phyloP scores from a whole-genome alignment of 495 filamentous ascomycete genomes.

The Thermothielavioides terrestris region DNA sequence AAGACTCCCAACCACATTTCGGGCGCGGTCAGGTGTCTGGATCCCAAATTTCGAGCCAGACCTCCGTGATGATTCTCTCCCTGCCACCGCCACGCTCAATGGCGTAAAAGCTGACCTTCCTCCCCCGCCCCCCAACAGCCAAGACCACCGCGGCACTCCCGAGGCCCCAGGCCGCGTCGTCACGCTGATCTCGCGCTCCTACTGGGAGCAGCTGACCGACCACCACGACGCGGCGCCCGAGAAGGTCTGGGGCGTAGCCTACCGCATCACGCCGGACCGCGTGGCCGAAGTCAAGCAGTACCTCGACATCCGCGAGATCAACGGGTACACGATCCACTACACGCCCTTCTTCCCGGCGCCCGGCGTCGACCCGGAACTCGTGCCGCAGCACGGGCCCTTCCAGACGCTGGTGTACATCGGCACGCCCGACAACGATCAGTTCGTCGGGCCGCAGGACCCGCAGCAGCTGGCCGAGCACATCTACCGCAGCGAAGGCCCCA shows the following conservation, averaged over 20 bases:
- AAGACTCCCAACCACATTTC: not conserved
- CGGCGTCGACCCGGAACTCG: constrained; percentile 16
- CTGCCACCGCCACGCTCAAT: not conserved
- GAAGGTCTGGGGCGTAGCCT: constrained; percentile 83
- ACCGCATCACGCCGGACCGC: constrained; percentile 66
- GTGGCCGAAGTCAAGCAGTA: constrained; percentile 75
- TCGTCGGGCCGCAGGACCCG: constrained; percentile 73
- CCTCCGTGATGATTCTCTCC: no score
- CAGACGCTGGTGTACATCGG: constrained; percentile 83
- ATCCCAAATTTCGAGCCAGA: no score
- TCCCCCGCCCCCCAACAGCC: constrained; percentile 36
- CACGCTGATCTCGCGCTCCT: constrained; percentile 73
- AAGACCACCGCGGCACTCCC: constrained; percentile 92
- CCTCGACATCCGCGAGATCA: constrained; percentile 94
- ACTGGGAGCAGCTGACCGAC: constrained; percentile 75
- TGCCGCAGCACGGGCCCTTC: constrained; percentile 18
- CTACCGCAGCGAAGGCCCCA: constrained; percentile 63
- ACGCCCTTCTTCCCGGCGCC: constrained; percentile 65
- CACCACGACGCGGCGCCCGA: constrained; percentile 50
- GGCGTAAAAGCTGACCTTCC: not conserved
- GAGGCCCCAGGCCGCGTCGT: constrained; percentile 82
- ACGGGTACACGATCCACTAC: constrained; percentile 88
- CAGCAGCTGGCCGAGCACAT: constrained; percentile 81
- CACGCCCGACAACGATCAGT: constrained; percentile 87
- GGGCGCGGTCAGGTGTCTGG: no score